Evolutionary conservation across 192 early-diverging fungal species (phyloP), one percentile per base, ranked within the genome.

Genomic region (Linderina pennispora): DNA sequence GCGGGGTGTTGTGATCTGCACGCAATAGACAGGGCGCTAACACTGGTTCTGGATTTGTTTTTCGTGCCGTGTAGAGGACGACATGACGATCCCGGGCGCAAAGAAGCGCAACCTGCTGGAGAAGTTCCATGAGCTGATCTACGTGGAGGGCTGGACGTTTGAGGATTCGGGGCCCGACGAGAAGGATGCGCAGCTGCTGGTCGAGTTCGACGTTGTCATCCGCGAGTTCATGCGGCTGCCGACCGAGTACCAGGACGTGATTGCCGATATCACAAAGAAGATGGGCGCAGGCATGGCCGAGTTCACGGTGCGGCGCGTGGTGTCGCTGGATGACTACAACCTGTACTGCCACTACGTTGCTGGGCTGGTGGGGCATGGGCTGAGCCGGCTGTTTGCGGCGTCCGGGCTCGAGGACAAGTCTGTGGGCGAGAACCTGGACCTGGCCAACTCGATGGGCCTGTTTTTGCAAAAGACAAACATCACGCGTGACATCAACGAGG

Each of bases 381-480:
- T 99, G 38, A 94, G 88, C 26, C 76, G 85, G 36, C 80, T 99
- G 36, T 99, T 99, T 79, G 75, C 77, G 17, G 88, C 80, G 11
- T 88, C 86, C 19, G 85, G 85, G 8, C 80, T 96, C 26, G 92
- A 97, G 75, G 71, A 74, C 50, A 55, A 62, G 33, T 23, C 53
- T 4, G 45, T 84, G 13, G 59, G 71, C n/a, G 60, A 77, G 20
- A 53, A 69, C 9, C 75, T 60, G 20, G 66, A 61, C 16, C 58
- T 80, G 50, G 77, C 94, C 50, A 95, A 97, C 67, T 82, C 85
- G 28, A 98, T 99, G 94, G 97, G 97, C 23, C 76, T 91, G 40
- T 98, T 99, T 65, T 74, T 99, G 53, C 97, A 99, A 81, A 98
- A 98, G 77, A 85, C 86, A 26, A 99, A 99, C 62, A 99, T 99